Percentiles rank a stretch among this genome's conserved stretches.
Evolutionary conservation across 2,329 filamentous ascomycete genomes (phyloP).

Genomic region (Colletotrichum echinochloae): DNA sequence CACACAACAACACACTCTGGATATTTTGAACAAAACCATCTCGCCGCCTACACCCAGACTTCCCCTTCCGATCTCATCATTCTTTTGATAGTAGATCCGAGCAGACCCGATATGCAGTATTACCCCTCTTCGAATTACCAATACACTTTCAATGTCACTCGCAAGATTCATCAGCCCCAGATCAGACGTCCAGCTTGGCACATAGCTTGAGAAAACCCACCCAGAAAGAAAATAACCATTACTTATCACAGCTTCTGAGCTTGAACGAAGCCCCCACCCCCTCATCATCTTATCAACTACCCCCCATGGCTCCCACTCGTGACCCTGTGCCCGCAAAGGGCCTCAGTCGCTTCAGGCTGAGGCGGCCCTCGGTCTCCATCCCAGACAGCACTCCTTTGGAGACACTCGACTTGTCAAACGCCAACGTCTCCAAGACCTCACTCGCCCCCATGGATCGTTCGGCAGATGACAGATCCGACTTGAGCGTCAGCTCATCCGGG

Average conservation of each 20-base stretch:
- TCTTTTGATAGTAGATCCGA: constrained; percentile 37
- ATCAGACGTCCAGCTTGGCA: constrained; percentile 41
- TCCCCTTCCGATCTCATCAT: constrained; percentile 32
- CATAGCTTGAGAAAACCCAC: constrained; percentile 37
- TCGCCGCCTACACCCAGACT: constrained; percentile 32
- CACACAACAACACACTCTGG: constrained; percentile 34
- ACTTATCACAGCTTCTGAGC: constrained; percentile 7
- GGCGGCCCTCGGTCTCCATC: constrained; percentile 37
- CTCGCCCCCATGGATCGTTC: constrained; percentile 29
- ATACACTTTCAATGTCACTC: constrained; percentile 39
- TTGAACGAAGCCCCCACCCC: constrained; percentile 10
- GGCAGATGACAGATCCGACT: constrained; percentile 30
- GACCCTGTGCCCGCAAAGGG: constrained; percentile 32
- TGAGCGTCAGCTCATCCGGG: constrained; percentile 33
- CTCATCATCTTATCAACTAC: constrained; percentile 6
- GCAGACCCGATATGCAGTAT: constrained; percentile 40
- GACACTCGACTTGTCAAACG: constrained; percentile 31
- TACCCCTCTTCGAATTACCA: constrained; percentile 38
- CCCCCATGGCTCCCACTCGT: constrained; percentile 37
- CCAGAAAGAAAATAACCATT: constrained; percentile 7
- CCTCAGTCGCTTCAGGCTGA: constrained; percentile 33
- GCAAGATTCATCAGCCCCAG: constrained; percentile 38
- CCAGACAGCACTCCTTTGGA: constrained; percentile 35
- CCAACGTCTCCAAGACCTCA: constrained; percentile 40
- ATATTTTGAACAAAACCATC: constrained; percentile 38